These are phyloP conservation scores for Phytophthora kernoviae DNA, from an alignment of 352 stramenopile species.

Conservation along the genomic window DNA sequence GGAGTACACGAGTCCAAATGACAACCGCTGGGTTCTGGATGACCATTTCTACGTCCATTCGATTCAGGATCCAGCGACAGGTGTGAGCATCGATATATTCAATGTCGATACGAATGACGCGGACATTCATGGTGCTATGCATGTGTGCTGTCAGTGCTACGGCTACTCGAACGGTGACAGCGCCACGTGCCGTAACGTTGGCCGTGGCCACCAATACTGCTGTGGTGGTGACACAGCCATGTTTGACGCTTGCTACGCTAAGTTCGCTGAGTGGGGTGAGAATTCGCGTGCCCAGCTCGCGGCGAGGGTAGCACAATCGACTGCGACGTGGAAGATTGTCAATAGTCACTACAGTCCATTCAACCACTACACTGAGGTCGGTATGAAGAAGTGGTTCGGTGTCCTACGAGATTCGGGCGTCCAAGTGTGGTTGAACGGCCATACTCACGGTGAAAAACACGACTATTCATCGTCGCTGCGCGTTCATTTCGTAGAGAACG, in stretches of 20 bases:
- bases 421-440: neutral
- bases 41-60: no score
- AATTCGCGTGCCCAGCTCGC: neutral
- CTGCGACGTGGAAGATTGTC: neutral
- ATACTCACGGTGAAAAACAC: slow-evolving; percentile 1
- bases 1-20: no score
- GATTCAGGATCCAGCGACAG: no score
- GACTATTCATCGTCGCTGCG: neutral
- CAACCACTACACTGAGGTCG: neutral
- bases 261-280: neutral
- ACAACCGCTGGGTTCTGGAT: no score
- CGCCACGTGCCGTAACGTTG: neutral
- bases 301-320: neutral
- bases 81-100: no score
- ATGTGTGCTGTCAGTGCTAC: no score
- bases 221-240: neutral
- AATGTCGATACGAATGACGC: no score
- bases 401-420: neutral
- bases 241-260: neutral
- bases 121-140: no score
- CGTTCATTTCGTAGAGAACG: neutral
- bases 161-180: no score
- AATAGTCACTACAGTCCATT: neutral
- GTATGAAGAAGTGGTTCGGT: neutral
- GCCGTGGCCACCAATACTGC: neutral